Percentiles rank a stretch among this genome's conserved stretches.
These are phyloP conservation scores for Kalaharituber pfeilii DNA, from an alignment of 2,329 filamentous ascomycete species.

Conservation along the genomic window DNA sequence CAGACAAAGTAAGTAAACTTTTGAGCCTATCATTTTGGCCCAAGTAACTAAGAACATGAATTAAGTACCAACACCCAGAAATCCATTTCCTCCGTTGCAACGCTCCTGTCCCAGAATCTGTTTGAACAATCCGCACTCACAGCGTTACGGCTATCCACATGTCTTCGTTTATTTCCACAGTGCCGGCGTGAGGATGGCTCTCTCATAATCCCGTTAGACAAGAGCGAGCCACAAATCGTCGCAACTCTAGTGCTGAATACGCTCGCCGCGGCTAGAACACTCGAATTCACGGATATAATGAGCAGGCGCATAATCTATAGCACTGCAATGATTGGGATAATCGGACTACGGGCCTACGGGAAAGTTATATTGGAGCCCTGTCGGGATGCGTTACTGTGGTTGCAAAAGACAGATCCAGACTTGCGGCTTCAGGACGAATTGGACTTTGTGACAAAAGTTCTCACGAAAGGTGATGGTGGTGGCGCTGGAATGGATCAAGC, in stretches of 20 bases:
- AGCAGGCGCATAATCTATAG: background rate
- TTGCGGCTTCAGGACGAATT: constrained; percentile 12
- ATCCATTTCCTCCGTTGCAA: background rate
- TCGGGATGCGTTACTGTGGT: background rate
- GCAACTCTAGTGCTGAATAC: background rate
- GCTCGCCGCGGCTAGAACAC: background rate
- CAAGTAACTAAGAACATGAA: too few species aligned
- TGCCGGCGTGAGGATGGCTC: background rate
- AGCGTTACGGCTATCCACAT: background rate
- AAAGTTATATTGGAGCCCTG: background rate
- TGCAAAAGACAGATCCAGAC: background rate
- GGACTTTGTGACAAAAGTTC: constrained; percentile 13
- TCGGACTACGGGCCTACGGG: background rate
- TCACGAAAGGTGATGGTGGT: constrained; percentile 13
- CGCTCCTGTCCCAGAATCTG: background rate
- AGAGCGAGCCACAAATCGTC: background rate
- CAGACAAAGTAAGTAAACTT: too few species aligned
- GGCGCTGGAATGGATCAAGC: constrained; percentile 10
- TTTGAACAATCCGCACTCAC: background rate
- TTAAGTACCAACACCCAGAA: too few species aligned
- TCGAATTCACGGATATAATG: background rate
- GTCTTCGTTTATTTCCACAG: background rate
- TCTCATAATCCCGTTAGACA: background rate
- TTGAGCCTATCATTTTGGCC: too few species aligned
- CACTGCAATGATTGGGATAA: background rate